Conservation (phyloP, 306 rosid genomes). For the Prunus mira region DNA sequence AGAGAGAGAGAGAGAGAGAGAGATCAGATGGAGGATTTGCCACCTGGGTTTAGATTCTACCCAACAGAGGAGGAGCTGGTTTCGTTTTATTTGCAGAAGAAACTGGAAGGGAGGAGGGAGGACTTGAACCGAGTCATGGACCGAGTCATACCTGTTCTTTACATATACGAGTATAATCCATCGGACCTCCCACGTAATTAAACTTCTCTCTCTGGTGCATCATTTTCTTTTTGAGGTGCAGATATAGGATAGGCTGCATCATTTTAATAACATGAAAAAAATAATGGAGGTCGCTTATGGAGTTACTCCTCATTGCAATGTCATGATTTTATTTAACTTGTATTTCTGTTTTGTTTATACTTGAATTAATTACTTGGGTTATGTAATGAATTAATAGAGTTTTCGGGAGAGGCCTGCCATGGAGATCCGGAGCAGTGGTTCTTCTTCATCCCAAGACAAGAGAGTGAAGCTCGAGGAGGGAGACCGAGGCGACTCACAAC, state of each 20-base stretch:
- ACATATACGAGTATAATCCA: conserved; percentile 64
- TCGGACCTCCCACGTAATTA: conserved; percentile 76
- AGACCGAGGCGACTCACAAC: conserved; percentile 72
- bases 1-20: not conserved
- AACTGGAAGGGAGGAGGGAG: conserved; percentile 53
- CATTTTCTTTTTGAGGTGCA: no score
- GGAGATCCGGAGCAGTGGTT: conserved; percentile 81
- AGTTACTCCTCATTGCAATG: no score
- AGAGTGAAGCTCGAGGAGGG: conserved; percentile 84
- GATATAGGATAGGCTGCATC: no score
- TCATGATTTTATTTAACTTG: not conserved
- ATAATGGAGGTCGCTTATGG: no score
- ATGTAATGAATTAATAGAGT: conserved; percentile 29
- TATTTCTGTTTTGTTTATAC: not conserved
- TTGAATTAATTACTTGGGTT: not conserved
- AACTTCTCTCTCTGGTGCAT: not conserved
- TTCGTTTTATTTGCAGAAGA: conserved; percentile 55
- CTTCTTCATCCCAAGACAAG: conserved; percentile 79
- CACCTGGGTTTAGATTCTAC: conserved; percentile 82
- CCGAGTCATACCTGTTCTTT: conserved; percentile 54
- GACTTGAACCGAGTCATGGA: conserved; percentile 35
- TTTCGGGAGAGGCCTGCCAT: conserved; percentile 58
- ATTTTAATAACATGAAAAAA: no score
- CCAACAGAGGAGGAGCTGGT: conserved; percentile 86
- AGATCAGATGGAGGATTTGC: conserved; percentile 42